Evolutionary conservation across 768 basidiomycete genomes (phyloP).

Genomic region (Xerocomellus intermedius): DNA sequence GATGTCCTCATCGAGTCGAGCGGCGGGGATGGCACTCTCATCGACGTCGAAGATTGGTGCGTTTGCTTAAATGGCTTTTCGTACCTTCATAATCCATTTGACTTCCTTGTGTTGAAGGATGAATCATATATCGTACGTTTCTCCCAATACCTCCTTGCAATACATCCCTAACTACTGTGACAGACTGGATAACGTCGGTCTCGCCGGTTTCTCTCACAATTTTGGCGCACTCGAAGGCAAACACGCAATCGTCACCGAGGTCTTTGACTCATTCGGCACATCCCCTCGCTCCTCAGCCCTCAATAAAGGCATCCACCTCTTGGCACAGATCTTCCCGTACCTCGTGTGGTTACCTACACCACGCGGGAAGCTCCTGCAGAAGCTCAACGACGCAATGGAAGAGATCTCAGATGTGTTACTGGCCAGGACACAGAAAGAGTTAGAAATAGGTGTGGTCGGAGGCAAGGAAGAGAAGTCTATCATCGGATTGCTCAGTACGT

Average conservation of each 20-base stretch:
- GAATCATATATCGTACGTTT: constrained; percentile 35
- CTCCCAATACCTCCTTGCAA: background rate
- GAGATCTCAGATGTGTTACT: constrained; percentile 42
- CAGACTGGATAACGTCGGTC: constrained; percentile 58
- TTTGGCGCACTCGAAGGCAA: constrained; percentile 54
- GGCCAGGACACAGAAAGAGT: constrained; percentile 35
- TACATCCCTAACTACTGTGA: background rate
- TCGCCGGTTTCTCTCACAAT: constrained; percentile 58
- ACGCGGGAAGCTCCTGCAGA: constrained; percentile 30
- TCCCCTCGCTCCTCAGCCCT: constrained; percentile 23
- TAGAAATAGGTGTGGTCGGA: constrained; percentile 22
- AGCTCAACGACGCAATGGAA: constrained; percentile 35
- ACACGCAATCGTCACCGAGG: constrained; percentile 38
- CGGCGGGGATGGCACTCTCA: constrained; percentile 17
- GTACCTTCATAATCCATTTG: background rate
- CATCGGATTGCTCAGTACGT: constrained; percentile 26
- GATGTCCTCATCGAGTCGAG: constrained; percentile 22
- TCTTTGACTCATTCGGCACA: constrained; percentile 37
- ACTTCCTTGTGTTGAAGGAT: constrained; percentile 19
- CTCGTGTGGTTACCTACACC: constrained; percentile 38
- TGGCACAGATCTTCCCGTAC: constrained; percentile 37
- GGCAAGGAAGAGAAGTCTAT: constrained; percentile 27
- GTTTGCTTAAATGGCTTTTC: background rate
- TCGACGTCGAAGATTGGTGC: constrained; percentile 38
- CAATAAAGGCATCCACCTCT: constrained; percentile 35